Percentiles rank a stretch among this genome's conserved stretches.
Evolutionary conservation across 2,329 filamentous ascomycete genomes (phyloP).

Genomic region (Aspergillus quadrilineatus): DNA sequence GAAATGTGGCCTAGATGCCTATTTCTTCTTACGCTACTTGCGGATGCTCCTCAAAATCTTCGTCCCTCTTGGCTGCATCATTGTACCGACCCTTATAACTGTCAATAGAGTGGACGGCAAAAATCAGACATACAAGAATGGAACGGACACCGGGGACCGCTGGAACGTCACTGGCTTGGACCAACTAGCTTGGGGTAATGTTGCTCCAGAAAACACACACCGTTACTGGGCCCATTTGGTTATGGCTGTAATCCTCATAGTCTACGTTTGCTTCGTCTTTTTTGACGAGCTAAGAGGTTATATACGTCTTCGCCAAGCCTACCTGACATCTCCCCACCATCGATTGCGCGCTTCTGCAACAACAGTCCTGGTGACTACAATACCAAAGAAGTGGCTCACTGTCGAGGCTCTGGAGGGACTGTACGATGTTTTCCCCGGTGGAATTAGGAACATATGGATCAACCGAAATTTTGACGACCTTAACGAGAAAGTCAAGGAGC

Average conservation of each 20-base stretch:
- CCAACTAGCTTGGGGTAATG: constrained; percentile 82
- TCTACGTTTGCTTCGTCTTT: constrained; percentile 84
- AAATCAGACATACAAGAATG: constrained; percentile 55
- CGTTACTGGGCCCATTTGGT: constrained; percentile 84
- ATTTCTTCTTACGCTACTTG: constrained; percentile 93
- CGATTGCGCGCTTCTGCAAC: constrained; percentile 90
- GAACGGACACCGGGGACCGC: constrained; percentile 35
- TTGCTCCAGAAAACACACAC: constrained; percentile 62
- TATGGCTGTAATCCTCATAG: constrained; percentile 72
- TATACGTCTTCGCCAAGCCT: constrained; percentile 89
- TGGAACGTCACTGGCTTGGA: constrained; percentile 68
- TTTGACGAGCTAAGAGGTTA: constrained; percentile 84
- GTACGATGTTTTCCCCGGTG: constrained; percentile 94
- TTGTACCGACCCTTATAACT: constrained; percentile 82
- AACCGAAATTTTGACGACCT: constrained; percentile 85
- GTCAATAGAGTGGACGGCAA: constrained; percentile 74
- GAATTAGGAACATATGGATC: constrained; percentile 93
- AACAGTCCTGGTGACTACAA: constrained; percentile 87
- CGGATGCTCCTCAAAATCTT: constrained; percentile 88
- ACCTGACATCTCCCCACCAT: constrained; percentile 91
- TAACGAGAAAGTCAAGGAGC: constrained; percentile 75
- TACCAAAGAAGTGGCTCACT: constrained; percentile 86
- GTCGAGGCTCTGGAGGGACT: constrained; percentile 76
- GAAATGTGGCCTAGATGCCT: constrained; percentile 93
- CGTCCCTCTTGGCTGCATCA: constrained; percentile 72